Evolutionary conservation across 2,329 filamentous ascomycete genomes (phyloP).

Genomic region (Colletotrichum sp.): DNA sequence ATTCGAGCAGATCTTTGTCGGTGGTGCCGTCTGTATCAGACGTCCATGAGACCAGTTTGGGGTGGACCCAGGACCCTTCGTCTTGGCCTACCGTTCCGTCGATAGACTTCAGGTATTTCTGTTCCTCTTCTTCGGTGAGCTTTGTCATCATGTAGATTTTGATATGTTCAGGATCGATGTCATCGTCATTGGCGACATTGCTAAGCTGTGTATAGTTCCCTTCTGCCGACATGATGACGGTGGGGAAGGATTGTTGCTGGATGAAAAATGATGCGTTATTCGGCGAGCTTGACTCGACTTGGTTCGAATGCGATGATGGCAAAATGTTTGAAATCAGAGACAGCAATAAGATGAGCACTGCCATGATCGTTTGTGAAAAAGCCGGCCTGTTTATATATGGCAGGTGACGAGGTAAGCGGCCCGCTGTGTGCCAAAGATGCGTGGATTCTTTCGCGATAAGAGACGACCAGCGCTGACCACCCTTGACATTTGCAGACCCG

Average conservation of each 20-base stretch:
- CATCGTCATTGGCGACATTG: neutral
- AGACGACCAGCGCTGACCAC: neutral
- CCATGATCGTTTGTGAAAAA: too few relatives aligned
- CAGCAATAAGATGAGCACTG: rapidly evolving
- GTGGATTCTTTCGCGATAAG: neutral
- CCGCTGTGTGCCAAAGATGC: neutral
- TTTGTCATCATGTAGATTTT: neutral
- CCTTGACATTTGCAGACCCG: rapidly evolving
- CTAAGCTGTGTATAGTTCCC: neutral
- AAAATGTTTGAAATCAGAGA: rapidly evolving
- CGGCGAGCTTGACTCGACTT: rapidly evolving
- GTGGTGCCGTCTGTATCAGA: neutral
- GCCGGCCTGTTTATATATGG: neutral
- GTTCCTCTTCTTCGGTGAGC: neutral
- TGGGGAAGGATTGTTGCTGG: neutral
- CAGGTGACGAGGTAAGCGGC: neutral
- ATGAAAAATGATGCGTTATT: rapidly evolving
- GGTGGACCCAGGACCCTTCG: neutral
- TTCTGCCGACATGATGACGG: neutral
- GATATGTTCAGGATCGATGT: neutral
- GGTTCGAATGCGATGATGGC: rapidly evolving
- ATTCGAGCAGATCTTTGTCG: neutral
- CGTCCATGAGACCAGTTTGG: neutral
- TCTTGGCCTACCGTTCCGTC: neutral
- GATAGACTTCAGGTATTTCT: neutral